phyloP scores from a whole-genome alignment of 1,139 yeast species.

The Entelexis sorbosivorans region DNA sequence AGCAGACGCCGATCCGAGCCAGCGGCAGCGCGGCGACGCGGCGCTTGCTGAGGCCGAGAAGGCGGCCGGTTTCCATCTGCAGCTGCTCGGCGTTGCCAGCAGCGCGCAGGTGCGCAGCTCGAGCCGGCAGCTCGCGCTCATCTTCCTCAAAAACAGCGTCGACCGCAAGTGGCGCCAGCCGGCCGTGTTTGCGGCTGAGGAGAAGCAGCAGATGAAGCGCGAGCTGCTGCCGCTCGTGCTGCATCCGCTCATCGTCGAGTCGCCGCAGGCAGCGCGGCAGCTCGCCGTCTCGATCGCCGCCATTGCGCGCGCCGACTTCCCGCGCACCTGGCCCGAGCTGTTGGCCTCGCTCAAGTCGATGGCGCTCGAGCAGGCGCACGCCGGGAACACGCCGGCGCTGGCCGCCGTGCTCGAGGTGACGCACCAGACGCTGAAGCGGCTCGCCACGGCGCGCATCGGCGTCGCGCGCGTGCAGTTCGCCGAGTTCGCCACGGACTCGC shows the following conservation, averaged over 20 bases:
- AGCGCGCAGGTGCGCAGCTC: slow-evolving; percentile 29
- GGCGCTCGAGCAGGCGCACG: slow-evolving; percentile 34
- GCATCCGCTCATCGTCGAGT: slow-evolving; percentile 5
- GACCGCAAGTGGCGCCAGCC: slow-evolving; percentile 75
- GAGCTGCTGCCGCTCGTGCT: slow-evolving; percentile 42
- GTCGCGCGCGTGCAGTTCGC: slow-evolving; percentile 61
- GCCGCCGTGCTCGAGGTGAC: slow-evolving; percentile 53
- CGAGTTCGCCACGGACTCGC: slow-evolving; percentile 11
- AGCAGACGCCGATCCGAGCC: slow-evolving; percentile 20
- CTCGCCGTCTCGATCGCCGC: slow-evolving; percentile 73
- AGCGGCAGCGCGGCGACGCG: slow-evolving; percentile 54
- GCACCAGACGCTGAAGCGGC: slow-evolving; percentile 64
- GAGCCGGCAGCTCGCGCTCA: slow-evolving; percentile 74
- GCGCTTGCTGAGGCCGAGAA: slow-evolving; percentile 61
- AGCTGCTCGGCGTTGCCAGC: slow-evolving; percentile 17
- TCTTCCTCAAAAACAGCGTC: slow-evolving; percentile 77
- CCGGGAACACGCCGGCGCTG: slow-evolving; percentile 39
- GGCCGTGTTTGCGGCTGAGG: slow-evolving; percentile 45
- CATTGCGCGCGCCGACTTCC: slow-evolving; percentile 76
- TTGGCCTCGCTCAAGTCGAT: slow-evolving; percentile 53
- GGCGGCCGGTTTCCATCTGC: slow-evolving; percentile 36
- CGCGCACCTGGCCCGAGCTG: slow-evolving; percentile 70
- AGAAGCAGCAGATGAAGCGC: slow-evolving; percentile 51
- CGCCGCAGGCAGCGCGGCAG: slow-evolving; percentile 42
- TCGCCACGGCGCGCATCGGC: slow-evolving; percentile 72